Evolutionary conservation across 2,329 filamentous ascomycete genomes (phyloP).

Genomic region (Colletotrichum shisoi): DNA sequence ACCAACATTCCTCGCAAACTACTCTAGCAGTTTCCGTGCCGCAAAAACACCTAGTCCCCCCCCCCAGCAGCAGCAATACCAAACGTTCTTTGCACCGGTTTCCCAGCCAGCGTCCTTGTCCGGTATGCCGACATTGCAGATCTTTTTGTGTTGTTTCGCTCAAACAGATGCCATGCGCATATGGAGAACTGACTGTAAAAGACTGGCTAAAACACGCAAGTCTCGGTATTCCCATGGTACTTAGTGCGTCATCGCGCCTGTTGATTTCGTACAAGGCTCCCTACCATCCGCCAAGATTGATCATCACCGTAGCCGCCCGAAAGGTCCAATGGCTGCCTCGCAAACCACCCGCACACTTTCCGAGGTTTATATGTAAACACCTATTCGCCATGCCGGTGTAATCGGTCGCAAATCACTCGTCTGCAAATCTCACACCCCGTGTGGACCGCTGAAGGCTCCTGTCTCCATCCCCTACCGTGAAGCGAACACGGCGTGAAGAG

Average conservation of each 20-base stretch:
- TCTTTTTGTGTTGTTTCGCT: not conserved
- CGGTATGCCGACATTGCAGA: not conserved
- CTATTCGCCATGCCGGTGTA: not conserved
- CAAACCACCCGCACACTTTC: not conserved
- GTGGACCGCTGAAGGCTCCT: not conserved
- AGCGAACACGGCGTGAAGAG: constrained; percentile 48
- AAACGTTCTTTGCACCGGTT: too few species aligned
- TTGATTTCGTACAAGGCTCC: too few species aligned
- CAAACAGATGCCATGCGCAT: not conserved
- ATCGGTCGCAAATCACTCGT: not conserved
- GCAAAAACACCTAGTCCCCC: not conserved
- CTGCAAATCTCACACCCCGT: constrained; percentile 1
- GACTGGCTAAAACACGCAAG: not conserved
- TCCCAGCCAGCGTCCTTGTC: not conserved
- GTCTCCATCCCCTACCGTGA: constrained; percentile 34
- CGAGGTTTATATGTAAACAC: not conserved
- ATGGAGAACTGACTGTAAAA: not conserved
- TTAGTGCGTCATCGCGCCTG: not conserved
- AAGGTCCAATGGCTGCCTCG: too few species aligned
- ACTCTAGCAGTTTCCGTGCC: not conserved
- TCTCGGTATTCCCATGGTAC: not conserved
- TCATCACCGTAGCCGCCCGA: too few species aligned
- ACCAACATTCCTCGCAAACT: not conserved
- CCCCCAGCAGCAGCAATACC: not conserved
- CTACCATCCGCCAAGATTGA: too few species aligned